Conservation (phyloP, 257 asterid species). For the Jasminum sambac region DNA sequence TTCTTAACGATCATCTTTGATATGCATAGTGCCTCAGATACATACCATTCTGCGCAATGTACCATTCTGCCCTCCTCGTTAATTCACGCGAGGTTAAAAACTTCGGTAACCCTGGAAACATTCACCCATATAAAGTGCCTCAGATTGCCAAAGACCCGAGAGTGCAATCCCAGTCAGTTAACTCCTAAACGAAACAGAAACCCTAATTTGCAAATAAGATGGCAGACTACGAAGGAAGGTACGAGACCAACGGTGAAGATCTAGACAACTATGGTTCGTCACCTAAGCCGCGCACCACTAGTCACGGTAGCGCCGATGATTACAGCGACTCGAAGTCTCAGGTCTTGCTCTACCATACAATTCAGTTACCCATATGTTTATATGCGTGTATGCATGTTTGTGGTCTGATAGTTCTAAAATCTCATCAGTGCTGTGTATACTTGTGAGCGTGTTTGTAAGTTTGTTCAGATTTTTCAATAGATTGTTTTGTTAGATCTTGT, state of each 20-base stretch:
- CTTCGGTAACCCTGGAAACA: too few species aligned
- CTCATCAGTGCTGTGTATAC: neutral
- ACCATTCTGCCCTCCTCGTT: too few species aligned
- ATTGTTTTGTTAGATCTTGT: neutral
- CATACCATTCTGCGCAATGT: too few species aligned
- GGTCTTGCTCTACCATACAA: constrained; percentile 13
- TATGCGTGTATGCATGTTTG: neutral
- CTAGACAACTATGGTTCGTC: constrained; percentile 33
- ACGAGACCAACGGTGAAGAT: constrained; percentile 37
- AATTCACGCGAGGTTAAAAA: too few species aligned
- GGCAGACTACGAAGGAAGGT: constrained; percentile 40
- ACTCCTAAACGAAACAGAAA: neutral
- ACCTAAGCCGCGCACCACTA: constrained; percentile 33
- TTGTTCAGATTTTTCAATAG: neutral
- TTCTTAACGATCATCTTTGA: too few species aligned
- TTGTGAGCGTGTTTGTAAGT: neutral
- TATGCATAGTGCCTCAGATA: too few species aligned
- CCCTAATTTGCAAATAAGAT: constrained; percentile 11
- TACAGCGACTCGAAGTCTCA: constrained; percentile 48
- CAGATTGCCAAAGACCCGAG: too few species aligned
- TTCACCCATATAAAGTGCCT: too few species aligned
- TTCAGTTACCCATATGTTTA: neutral
- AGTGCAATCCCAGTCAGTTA: too few species aligned
- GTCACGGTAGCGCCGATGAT: constrained; percentile 33
- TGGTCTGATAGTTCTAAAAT: neutral